Evolutionary conservation across 225 moss, liverwort and hornwort genomes (phyloP), one percentile per base, ranked within the genome.

Genomic region (Rhytidiadelphus loreus): DNA sequence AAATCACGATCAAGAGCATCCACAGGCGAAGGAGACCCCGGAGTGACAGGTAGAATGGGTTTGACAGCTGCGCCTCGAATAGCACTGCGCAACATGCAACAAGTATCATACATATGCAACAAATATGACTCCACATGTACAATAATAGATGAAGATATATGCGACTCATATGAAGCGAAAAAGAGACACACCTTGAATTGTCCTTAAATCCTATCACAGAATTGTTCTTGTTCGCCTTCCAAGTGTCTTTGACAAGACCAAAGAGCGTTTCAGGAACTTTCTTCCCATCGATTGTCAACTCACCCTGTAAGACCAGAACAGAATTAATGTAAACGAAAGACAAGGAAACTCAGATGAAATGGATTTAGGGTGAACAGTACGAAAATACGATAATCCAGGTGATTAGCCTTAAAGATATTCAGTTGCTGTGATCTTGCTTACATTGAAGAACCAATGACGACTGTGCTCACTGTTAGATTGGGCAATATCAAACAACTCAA

Each of bases 401-500:
- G 35, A 79, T 52, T 70, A 86, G 56, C 22, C 25, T 50, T 2
- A n/a, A 79, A 59, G 28, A 61, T 41, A 50, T n/a, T 69, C 41
- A 11, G 58, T 53, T 79, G 52, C 48, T 65, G 35, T 35, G 61
- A 72, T 66, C 64, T 85, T 78, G 77, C 92, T 88, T 95, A 98
- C 98, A 86, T 97, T 96, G 91, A 99, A 97, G 82, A 99, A 99
- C 98, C 98, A 99, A 91, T 99, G 98, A 81, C 97, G 95, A 91
- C 97, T 99, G 87, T 99, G 98, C 90, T 99, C 98, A 91, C 98
- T 99, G 88, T 99, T 99, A 59, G 97, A 98, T 89, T 98, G 98
- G 68, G 98, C 98, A 87, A 98, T 98, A 87, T 98, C 98, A 91
- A 98, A 99, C 75, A 99, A 91, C 83, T 99, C 97, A 80, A 99